Evolutionary conservation across 2,329 filamentous ascomycete species (phyloP).

Genomic region (Eurotiales sp.): DNA sequence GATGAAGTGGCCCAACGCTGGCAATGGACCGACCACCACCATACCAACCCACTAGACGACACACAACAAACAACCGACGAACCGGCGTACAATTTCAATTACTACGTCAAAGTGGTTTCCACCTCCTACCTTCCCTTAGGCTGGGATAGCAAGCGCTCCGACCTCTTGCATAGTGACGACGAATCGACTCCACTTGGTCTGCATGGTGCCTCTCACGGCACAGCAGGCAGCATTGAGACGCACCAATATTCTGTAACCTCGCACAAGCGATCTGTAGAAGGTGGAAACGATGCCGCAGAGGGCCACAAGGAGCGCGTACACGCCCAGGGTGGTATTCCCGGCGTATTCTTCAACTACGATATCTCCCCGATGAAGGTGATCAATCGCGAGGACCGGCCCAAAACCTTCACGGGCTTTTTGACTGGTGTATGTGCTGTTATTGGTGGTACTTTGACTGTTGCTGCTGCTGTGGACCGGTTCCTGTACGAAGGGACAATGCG

Average conservation of each 20-base stretch:
- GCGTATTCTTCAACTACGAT: conserved; percentile 98
- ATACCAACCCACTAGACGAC: conserved; percentile 79
- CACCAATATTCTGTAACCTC: conserved; percentile 98
- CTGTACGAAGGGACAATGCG: conserved; percentile 83
- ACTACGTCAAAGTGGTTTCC: conserved; percentile 97
- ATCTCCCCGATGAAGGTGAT: conserved; percentile 99
- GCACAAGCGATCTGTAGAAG: conserved; percentile 82
- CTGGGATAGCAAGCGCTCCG: conserved; percentile 64
- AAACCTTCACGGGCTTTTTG: conserved; percentile 87
- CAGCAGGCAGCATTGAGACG: conserved; percentile 83
- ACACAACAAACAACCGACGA: conserved; percentile 74
- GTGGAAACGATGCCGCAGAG: conserved; percentile 78
- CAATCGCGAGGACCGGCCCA: conserved; percentile 85
- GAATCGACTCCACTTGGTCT: conserved; percentile 63
- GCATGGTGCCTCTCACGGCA: conserved; percentile 62
- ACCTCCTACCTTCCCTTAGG: conserved; percentile 92
- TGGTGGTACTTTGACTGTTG: conserved; percentile 91
- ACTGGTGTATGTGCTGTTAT: conserved; percentile 93
- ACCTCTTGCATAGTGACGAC: conserved; percentile 34
- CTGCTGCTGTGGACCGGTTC: conserved; percentile 85
- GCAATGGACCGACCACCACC: conserved; percentile 85
- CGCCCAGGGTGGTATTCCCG: conserved; percentile 85
- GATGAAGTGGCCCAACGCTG: conserved; percentile 58
- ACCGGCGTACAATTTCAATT: conserved; percentile 93
- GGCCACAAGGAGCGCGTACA: conserved; percentile 91